Evolutionary conservation across 73 alveolate species (phyloP).

Genomic region (Paramecium sonneborni): DNA sequence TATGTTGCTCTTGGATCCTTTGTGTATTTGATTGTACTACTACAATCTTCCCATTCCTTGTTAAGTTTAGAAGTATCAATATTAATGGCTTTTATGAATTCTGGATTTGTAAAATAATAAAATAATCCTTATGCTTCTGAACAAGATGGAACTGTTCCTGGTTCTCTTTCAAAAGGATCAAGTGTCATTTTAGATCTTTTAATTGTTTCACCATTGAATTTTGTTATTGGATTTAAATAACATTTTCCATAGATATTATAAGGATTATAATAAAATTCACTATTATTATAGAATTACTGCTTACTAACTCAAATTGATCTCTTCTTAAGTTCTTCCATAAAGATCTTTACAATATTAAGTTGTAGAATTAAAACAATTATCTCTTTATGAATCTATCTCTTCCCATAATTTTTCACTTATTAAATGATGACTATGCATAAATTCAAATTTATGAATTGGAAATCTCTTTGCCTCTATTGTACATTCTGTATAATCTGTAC

Average conservation of each 20-base stretch:
- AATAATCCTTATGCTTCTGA: constrained; percentile 22
- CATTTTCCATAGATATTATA: constrained; percentile 50
- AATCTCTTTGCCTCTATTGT: constrained; percentile 41
- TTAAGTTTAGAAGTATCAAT: not conserved
- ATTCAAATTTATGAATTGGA: constrained; percentile 2
- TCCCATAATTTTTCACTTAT: constrained; percentile 10
- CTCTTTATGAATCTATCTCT: not conserved
- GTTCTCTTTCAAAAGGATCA: constrained; percentile 31
- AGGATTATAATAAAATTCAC: constrained; percentile 24
- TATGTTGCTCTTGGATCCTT: constrained; percentile 63
- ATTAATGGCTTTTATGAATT: not conserved
- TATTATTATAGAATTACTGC: not conserved
- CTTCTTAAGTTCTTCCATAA: not conserved
- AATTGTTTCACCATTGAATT: constrained; percentile 46
- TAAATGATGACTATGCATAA: constrained; percentile 20
- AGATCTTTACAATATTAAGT: not conserved
- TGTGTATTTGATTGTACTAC: not conserved
- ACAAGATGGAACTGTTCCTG: constrained; percentile 35
- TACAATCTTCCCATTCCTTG: constrained; percentile 20
- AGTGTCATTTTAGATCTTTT: not conserved
- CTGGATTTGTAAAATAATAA: constrained; percentile 17
- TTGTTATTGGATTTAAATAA: constrained; percentile 47
- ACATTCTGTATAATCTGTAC: constrained; percentile 68
- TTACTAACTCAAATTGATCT: not conserved
- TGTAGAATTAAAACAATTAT: not conserved